These are phyloP conservation scores for Bipolaris gigantea DNA, from an alignment of 2,329 filamentous ascomycete species.

Conservation along the genomic window DNA sequence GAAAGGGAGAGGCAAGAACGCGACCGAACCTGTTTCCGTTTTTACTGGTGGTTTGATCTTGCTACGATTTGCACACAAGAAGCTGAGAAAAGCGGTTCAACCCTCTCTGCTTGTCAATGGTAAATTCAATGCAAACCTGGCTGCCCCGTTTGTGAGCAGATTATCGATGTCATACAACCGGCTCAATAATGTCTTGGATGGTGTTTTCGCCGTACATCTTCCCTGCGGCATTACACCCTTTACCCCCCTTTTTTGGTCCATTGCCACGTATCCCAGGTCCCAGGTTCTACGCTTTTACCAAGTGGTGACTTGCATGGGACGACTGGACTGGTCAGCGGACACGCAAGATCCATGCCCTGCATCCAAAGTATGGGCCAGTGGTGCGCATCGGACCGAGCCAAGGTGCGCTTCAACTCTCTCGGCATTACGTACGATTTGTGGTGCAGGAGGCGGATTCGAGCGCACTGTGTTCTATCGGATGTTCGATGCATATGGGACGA, in stretches of 20 bases:
- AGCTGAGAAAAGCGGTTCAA: too few species aligned
- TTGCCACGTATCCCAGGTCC: constrained; percentile 42
- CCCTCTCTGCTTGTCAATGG: too few species aligned
- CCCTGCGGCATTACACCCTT: background rate
- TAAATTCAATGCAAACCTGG: background rate
- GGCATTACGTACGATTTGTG: constrained; percentile 58
- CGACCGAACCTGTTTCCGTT: background rate
- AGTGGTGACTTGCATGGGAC: constrained; percentile 52
- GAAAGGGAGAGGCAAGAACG: background rate
- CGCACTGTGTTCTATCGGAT: constrained; percentile 58
- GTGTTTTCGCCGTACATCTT: background rate
- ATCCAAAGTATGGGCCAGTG: constrained; percentile 34
- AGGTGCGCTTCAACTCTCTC: constrained; percentile 37
- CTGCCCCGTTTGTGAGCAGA: too few species aligned
- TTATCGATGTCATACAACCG: background rate
- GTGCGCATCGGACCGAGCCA: constrained; percentile 18
- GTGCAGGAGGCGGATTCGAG: constrained; percentile 56
- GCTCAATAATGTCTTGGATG: background rate
- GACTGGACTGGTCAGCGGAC: constrained; percentile 52
- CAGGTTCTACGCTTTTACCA: constrained; percentile 47
- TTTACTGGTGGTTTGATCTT: background rate
- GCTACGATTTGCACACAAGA: background rate
- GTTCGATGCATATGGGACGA: constrained; percentile 57
- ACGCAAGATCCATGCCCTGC: constrained; percentile 48
- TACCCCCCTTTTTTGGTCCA: background rate